Base-by-base conservation (phyloP, 805 yeast species). In the Ogataea corticis region DNA sequence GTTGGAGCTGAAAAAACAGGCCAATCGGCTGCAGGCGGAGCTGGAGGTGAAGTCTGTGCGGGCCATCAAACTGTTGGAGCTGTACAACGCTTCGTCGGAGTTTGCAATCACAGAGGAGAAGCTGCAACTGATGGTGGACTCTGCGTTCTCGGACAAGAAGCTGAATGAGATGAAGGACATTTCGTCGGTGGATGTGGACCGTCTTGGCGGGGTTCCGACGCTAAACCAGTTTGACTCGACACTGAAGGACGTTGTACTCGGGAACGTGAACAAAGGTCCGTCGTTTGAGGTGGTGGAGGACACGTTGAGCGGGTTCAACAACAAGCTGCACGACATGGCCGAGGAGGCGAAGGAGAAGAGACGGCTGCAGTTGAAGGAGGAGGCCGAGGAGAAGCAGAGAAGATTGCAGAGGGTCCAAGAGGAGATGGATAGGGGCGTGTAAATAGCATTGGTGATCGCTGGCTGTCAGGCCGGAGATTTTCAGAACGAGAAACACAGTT, bases 21-120 rank as follows among this genome's bases (percentile, higher is more conserved):
- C 85, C 55, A 91, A 90, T 66, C 76, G 94, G 62, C 71, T 76
- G 50, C 67, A 74, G 33, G 61, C 67, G 12, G 82, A 82, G 55
- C 72, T 84, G 47, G 69, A 67, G 41, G 73, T 72, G 4, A 73
- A 79, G 53, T 80, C 78, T 50, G 65, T 68, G 35, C 76, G 76
- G 55, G 80, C 90, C 13, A 69, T 69, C 32, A 70, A 76, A 38
- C 66, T 90, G 38, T 68, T 91, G 48, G 84, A 79, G 52, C 73
- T 91, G 43, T 89, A 87, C 65, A 88, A 88, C 58, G 77, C 82
- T 2, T 70, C 92, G 1, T 74, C 77, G 21, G 71, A 75, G 35
- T 90, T 80, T 66, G 86, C 89, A 55, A 79, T 87, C 32, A 83
- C 83, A 25, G 96, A 86, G 64, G 77, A 73, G 40, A 81, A 80